Evolutionary conservation across 805 yeast genomes (phyloP), one percentile per base, ranked within the genome.

Genomic region (Naumovozyma castellii): DNA sequence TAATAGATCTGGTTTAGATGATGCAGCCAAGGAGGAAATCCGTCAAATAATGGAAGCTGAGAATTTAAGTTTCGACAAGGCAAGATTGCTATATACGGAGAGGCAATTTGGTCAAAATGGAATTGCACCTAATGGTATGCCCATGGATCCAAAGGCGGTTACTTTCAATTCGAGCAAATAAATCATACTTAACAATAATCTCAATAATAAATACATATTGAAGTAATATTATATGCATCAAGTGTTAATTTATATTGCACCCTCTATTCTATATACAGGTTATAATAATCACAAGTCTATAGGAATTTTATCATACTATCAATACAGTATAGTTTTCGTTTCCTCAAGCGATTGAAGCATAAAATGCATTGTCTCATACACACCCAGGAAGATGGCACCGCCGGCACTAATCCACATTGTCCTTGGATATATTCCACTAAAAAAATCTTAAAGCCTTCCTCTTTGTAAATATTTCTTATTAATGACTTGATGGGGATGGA

Each of bases 401-500:
- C 99, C 99, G 3, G 94, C 92, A 64, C 94, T 80, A 42, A 92
- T 90, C 98, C 98, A 92, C 76, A 84, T 70, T 0, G 97, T 88
- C 59, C 99, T 72, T 3, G 99, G 97, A 0, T 95, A 97, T 19
- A 90, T 71, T 12, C 99, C 99, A 36, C 73, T 73, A 56, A 76
- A 73, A 92, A 86, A 1, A 82, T 86, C 5, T 57, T 49, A 32
- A 67, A 64, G 0, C 97, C 97, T 57, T 87, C 96, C 41, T 83
- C 87, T 16, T 54, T 57, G n/a, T 70, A 60, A 36, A 88, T 71
- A 9, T 65, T 68, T 27, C 55, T 62, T 2, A 80, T 75, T 43
- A 87, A 59, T 10, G 58, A 49, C 4, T 60, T 32, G 0, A 78
- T 62, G 0, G 79, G 61, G 0, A 76, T 60, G 14, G 62, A 60